phyloP scores from a whole-genome alignment of 2,329 filamentous ascomycete species.

The Ophiostoma piceae region DNA sequence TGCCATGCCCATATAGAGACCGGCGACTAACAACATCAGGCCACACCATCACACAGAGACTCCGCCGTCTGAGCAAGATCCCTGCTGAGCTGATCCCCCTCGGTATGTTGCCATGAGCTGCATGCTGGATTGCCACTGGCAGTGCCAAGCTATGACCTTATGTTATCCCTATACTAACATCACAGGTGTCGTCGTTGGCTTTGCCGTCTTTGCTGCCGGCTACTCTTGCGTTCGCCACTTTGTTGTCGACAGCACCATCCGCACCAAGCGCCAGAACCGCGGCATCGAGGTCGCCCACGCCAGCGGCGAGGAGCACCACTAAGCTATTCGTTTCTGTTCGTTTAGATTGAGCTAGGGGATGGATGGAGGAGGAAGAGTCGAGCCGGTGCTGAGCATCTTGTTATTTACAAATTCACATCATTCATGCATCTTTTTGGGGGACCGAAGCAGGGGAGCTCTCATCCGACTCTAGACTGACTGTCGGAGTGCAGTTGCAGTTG shows the following conservation, averaged over 20 bases:
- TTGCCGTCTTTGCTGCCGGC: conserved; percentile 71
- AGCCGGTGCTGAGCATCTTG: conserved; percentile 1
- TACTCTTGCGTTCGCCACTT: conserved; percentile 85
- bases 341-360: neutral
- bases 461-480: neutral
- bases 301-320: conserved; percentile 31
- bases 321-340: neutral
- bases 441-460: conserved; percentile 4
- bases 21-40: conserved; percentile 47
- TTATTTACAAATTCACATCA: conserved; percentile 3
- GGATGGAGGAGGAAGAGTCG: neutral
- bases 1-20: neutral
- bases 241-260: conserved; percentile 83
- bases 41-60: conserved; percentile 93
- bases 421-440: conserved; percentile 15
- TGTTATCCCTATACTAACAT: conserved; percentile 6
- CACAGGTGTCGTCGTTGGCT: conserved; percentile 79
- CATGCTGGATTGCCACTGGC: neutral
- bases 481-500: neutral
- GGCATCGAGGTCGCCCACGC: conserved; percentile 35
- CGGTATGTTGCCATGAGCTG: conserved; percentile 54
- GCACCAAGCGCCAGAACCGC: conserved; percentile 68
- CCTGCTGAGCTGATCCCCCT: conserved; percentile 92
- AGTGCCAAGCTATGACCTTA: neutral
- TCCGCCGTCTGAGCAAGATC: conserved; percentile 82